Percentiles rank a stretch among this genome's conserved stretches.
phyloP scores from a whole-genome alignment of 2,329 filamentous ascomycete species.

The Phaeophleospora eucalypticola region DNA sequence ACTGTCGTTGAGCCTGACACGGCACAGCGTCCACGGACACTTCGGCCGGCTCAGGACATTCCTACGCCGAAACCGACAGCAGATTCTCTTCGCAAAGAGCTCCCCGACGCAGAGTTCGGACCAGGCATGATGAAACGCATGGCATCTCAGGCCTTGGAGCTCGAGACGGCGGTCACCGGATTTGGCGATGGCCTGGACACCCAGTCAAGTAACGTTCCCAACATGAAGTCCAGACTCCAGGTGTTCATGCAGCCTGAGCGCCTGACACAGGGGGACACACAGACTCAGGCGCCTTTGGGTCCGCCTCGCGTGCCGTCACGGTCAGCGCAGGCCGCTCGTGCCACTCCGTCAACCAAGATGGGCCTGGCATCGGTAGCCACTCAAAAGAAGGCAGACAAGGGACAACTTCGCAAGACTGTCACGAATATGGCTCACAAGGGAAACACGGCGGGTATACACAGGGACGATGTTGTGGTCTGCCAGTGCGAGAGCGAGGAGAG shows the following conservation, averaged over 20 bases:
- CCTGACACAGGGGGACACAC: constrained; percentile 32
- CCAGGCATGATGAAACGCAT: too few relatives aligned
- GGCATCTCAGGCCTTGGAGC: background rate
- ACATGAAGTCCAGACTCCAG: constrained; percentile 24
- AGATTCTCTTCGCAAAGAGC: background rate
- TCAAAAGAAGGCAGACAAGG: constrained; percentile 9
- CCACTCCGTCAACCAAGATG: background rate
- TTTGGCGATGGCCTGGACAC: constrained; percentile 15
- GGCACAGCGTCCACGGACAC: background rate
- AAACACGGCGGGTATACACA: too few relatives aligned
- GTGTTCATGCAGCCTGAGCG: constrained; percentile 28
- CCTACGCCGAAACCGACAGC: background rate
- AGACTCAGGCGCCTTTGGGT: constrained; percentile 17
- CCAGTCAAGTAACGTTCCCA: constrained; percentile 20
- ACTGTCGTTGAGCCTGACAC: constrained; percentile 4
- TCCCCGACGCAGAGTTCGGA: too few relatives aligned
- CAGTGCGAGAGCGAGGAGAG: constrained; percentile 40
- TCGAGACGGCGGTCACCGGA: background rate
- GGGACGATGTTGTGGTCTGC: too few relatives aligned
- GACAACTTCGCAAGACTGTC: constrained; percentile 7
- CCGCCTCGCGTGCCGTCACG: background rate
- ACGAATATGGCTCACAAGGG: constrained; percentile 10
- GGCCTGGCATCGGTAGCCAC: constrained; percentile 8
- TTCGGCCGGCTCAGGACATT: background rate
- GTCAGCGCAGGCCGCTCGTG: background rate